Percentiles rank a stretch among this genome's conserved stretches.
Conservation (phyloP, 1,284 basidiomycete species). For the Mixia osmundae region DNA sequence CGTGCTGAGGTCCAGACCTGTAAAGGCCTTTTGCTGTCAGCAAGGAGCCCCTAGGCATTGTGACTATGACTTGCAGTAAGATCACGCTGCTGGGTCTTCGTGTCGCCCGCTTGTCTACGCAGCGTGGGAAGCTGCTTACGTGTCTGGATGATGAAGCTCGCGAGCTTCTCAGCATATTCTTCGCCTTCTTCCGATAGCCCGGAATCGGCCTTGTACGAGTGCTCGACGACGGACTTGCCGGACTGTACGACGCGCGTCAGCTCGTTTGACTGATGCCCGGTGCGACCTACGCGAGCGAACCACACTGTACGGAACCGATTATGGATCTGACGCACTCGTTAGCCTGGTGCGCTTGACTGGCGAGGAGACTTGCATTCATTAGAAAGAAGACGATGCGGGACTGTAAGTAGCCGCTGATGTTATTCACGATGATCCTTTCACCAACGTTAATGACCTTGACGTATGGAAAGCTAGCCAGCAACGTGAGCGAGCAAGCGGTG, state of each 20-base stretch:
- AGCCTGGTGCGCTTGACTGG: too few species aligned
- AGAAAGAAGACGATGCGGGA: constrained; percentile 60
- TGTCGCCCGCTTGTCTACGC: constrained; percentile 6
- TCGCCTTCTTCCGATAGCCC: constrained; percentile 83
- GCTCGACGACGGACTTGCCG: constrained; percentile 86
- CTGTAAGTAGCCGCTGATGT: constrained; percentile 61
- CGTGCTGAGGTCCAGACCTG: constrained; percentile 95
- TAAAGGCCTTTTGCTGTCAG: too few species aligned
- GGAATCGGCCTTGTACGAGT: constrained; percentile 95
- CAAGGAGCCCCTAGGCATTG: constrained; percentile 2
- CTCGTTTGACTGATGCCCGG: background rate
- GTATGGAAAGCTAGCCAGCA: constrained; percentile 43
- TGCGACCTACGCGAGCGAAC: constrained; percentile 51
- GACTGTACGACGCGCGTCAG: constrained; percentile 28
- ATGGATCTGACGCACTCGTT: too few species aligned
- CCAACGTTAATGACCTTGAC: constrained; percentile 95
- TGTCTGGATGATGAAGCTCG: constrained; percentile 19
- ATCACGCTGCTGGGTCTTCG: constrained; percentile 2
- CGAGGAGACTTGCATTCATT: constrained; percentile 36
- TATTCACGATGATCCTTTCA: constrained; percentile 67
- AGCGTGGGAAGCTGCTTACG: constrained; percentile 13
- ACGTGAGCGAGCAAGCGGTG: background rate
- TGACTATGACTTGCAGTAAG: constrained; percentile 7
- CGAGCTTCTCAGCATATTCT: constrained; percentile 59
- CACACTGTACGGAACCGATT: too few species aligned